Conservation (phyloP, 225 moss, liverwort and hornwort genomes). For the Pseudoscleropodium purum region DNA sequence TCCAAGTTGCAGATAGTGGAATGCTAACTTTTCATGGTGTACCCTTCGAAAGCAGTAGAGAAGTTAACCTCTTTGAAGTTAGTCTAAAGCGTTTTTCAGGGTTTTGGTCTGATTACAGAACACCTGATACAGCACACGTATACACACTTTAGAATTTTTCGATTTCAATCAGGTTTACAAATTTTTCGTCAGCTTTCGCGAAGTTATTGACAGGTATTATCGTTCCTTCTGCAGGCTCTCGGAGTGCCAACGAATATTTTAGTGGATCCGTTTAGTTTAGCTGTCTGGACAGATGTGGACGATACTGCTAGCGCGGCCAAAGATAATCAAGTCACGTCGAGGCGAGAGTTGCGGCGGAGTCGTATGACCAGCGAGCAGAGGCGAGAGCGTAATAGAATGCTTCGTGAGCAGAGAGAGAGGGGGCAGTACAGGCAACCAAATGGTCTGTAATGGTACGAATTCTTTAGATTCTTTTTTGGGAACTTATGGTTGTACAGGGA, state of each 20-base stretch:
- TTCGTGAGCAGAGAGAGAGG: conserved; percentile 25
- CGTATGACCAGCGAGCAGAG: conserved; percentile 41
- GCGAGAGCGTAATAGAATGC: conserved; percentile 18
- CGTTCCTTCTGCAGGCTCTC: background rate
- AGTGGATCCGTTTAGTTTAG: conserved; percentile 42
- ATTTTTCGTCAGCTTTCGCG: background rate
- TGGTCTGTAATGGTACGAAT: background rate
- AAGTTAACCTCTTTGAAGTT: background rate
- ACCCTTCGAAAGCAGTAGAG: background rate
- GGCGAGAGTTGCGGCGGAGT: conserved; percentile 28
- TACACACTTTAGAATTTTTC: background rate
- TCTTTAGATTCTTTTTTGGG: background rate
- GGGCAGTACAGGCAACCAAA: background rate
- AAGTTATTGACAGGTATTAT: background rate
- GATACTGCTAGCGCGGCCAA: background rate
- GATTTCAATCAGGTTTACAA: background rate
- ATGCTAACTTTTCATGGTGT: background rate
- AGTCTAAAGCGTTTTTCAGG: background rate
- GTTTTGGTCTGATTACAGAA: background rate
- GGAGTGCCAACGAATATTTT: conserved; percentile 14
- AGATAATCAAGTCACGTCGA: background rate
- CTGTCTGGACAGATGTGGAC: conserved; percentile 23
- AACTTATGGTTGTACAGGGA: background rate
- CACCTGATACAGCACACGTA: background rate
- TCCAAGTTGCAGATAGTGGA: background rate